phyloP scores from a whole-genome alignment of 139 green algal genomes.

The Tetradesmus lagerheimii region DNA sequence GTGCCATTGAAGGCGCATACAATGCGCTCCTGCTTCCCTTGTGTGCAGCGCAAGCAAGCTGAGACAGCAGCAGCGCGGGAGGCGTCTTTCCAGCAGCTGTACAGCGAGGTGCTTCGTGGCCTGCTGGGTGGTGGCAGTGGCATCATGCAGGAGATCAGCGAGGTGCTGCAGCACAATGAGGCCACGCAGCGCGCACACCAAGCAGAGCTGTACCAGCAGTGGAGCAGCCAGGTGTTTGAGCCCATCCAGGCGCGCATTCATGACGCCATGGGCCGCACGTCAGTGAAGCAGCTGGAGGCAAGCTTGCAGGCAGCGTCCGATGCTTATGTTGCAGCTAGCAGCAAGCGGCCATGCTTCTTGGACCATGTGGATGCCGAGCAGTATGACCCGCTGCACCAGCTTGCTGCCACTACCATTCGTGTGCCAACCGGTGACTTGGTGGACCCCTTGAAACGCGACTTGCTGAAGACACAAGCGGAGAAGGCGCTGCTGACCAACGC shows the following conservation, averaged over 20 bases:
- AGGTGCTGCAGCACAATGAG: conserved; percentile 31
- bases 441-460: conserved; percentile 69
- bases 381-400: conserved; percentile 66
- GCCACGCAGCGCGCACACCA: background rate
- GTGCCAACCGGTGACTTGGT: conserved; percentile 60
- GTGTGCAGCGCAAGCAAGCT: background rate
- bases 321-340: conserved; percentile 63
- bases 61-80: background rate
- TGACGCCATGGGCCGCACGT: background rate
- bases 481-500: conserved; percentile 44
- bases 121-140: background rate
- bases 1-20: background rate
- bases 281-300: conserved; percentile 41
- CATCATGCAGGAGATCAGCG: conserved; percentile 8
- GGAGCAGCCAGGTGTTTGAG: conserved; percentile 60
- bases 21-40: background rate
- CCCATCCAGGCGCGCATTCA: conserved; percentile 53
- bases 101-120: conserved; percentile 30
- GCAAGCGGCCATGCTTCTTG: conserved; percentile 42
- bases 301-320: conserved; percentile 54
- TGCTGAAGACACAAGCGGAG: conserved; percentile 63
- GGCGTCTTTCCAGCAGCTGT: conserved; percentile 30
- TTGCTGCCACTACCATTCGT: conserved; percentile 39
- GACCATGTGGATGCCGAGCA: conserved; percentile 29
- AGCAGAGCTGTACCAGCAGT: conserved; percentile 54